Base-by-base conservation (phyloP, 2,329 filamentous ascomycete species). In the Xylariaceae sp. region DNA sequence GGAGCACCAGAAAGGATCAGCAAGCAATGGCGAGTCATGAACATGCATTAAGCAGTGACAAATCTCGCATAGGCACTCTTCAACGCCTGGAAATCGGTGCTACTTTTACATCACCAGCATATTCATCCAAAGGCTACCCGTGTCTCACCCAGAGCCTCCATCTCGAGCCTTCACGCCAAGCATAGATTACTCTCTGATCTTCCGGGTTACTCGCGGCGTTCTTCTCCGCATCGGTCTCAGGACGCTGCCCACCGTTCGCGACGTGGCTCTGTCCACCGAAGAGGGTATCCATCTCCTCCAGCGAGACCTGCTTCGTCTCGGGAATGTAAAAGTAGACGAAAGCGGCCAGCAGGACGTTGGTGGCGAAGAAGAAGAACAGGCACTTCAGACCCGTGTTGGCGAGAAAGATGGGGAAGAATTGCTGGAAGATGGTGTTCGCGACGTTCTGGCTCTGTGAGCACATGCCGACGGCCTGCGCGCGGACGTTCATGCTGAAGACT, bases 401-500 rank as follows among this genome's bases (percentile, higher is more conserved):
- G 12, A 87, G 75, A 73, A 87, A 87, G 9, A 76, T 79, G 9
- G 84, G 84, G 75, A 87, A 87, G 74, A 87, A 87, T 60, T 87
- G 84, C 68, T 86, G 81, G 65, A 87, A 81, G 61, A 87, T 80
- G 54, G 78, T 77, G 68, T 87, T 86, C 66, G 83, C 83, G 50
- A 87, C 79, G 65, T 87, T 83, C 60, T 83, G 80, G 58, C 74
- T 80, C 64, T 83, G 76, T 39, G 73, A 75, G 57, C 71, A 83
- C 84, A 87, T 87, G 53, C 83, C 84, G 11, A 87, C 83, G 37
- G 84, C 84, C 67, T 87, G 84, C 4, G 84, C 82, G 55, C 84
- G 82, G n/a, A 87, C 80, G 68, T 87, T 87, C 80, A 86, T 85
- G 51, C 78, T 83, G 73, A 87, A 87, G 56, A 87, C 74, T 62